Conservation (phyloP, 2,329 filamentous ascomycete genomes). For the Hirsutella minnesotensis region DNA sequence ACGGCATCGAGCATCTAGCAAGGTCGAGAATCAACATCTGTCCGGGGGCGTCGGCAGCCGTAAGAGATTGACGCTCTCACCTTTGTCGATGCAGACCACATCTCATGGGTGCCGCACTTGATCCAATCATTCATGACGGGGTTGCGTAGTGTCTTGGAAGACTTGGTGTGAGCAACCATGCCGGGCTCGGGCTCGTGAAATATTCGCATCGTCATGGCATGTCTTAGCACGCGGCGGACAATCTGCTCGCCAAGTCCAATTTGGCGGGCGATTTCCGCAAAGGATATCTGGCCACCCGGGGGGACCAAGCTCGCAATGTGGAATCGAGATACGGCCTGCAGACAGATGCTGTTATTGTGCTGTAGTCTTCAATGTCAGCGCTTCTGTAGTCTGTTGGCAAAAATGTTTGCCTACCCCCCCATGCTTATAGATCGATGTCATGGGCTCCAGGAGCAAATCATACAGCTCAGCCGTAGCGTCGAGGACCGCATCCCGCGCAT, state of each 20-base stretch:
- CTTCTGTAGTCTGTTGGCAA: no score
- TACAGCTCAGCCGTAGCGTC: background rate
- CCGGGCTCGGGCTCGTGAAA: constrained; percentile 26
- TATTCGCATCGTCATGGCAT: constrained; percentile 25
- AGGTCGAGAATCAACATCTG: no score
- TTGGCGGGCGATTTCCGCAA: background rate
- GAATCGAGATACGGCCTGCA: background rate
- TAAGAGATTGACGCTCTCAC: background rate
- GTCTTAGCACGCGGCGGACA: constrained; percentile 23
- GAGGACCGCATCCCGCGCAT: background rate
- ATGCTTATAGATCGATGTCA: background rate
- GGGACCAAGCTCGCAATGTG: background rate
- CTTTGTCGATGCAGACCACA: constrained; percentile 13
- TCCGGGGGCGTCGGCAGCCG: background rate
- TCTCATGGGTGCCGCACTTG: constrained; percentile 9
- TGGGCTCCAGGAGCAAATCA: background rate
- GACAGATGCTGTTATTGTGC: background rate
- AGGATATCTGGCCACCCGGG: background rate
- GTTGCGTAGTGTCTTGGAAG: constrained; percentile 9
- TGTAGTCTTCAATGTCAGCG: background rate
- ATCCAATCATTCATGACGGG: background rate
- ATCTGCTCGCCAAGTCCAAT: background rate
- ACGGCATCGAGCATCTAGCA: constrained; percentile 17
- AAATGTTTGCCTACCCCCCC: background rate
- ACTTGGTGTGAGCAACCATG: constrained; percentile 25